Evolutionary conservation across 345 rosid genomes (phyloP).

Genomic region (Raphanus raphanistrum): DNA sequence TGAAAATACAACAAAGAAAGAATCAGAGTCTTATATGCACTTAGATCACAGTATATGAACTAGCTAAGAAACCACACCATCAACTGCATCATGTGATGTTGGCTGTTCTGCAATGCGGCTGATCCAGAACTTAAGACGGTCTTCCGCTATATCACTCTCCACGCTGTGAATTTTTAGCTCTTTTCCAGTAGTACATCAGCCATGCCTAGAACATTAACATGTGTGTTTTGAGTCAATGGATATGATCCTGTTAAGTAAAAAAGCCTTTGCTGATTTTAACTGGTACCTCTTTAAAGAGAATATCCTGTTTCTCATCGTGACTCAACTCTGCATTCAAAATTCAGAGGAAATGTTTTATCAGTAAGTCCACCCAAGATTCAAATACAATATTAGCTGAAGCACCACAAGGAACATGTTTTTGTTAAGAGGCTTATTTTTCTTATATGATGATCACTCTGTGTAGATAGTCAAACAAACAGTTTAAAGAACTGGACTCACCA

Average conservation of each 20-base stretch:
- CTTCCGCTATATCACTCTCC: not conserved
- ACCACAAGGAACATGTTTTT: slow-evolving; percentile 11
- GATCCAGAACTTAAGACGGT: slow-evolving; percentile 56
- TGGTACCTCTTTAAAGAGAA: slow-evolving; percentile 81
- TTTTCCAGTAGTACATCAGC: slow-evolving; percentile 47
- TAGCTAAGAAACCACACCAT: not conserved
- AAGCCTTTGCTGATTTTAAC: not conserved
- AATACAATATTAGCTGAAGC: not conserved
- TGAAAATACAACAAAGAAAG: slow-evolving; percentile 25
- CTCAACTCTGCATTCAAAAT: slow-evolving; percentile 63
- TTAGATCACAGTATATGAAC: not conserved
- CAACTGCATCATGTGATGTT: not conserved
- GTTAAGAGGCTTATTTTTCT: not conserved
- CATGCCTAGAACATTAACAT: slow-evolving; percentile 57
- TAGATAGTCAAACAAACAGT: not conserved
- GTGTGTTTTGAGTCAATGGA: not conserved
- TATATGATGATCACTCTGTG: slow-evolving; percentile 5
- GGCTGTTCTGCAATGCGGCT: slow-evolving; percentile 58
- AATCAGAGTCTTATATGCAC: not conserved
- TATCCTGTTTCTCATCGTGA: slow-evolving; percentile 75
- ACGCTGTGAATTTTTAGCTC: not conserved
- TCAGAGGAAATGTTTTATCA: slow-evolving; percentile 10
- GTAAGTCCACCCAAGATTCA: not conserved
- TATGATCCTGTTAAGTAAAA: not conserved
- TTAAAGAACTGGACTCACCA: slow-evolving; percentile 54